phyloP scores from a whole-genome alignment of 495 filamentous ascomycete genomes.

The Daldinia decipiens region DNA sequence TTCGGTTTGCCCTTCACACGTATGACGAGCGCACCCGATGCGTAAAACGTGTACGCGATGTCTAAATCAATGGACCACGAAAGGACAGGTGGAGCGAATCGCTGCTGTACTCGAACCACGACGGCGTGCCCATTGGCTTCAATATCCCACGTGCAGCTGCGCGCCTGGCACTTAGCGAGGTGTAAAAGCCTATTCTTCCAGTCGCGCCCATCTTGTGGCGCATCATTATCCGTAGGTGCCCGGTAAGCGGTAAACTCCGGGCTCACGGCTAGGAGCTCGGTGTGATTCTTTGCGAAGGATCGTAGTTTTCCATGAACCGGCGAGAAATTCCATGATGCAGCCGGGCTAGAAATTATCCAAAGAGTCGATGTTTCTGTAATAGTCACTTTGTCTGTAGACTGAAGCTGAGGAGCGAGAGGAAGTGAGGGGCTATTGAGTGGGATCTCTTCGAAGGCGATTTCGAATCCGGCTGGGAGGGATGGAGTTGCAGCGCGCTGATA shows the following conservation, averaged over 20 bases:
- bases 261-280: conserved; percentile 34
- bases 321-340: conserved; percentile 34
- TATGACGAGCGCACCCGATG: conserved; percentile 56
- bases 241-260: conserved; percentile 53
- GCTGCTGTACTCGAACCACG: conserved; percentile 53
- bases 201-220: conserved; percentile 52
- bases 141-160: conserved; percentile 47
- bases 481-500: conserved; percentile 47
- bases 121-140: conserved; percentile 40
- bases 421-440: conserved; percentile 21
- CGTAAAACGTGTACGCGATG: conserved; percentile 59
- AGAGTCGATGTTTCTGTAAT: conserved; percentile 36
- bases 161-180: conserved; percentile 47
- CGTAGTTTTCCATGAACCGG: conserved; percentile 33
- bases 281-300: conserved; percentile 40
- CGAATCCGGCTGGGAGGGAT: conserved; percentile 56
- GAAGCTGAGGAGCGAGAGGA: conserved; percentile 8
- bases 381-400: conserved; percentile 21
- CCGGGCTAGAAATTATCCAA: conserved; percentile 36
- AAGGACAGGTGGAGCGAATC: conserved; percentile 62
- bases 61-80: conserved; percentile 65
- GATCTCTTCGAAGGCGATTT: conserved; percentile 62
- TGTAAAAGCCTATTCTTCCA: conserved; percentile 54
- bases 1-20: conserved; percentile 53
- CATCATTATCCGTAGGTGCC: conserved; percentile 70